phyloP scores from a whole-genome alignment of 306 rosid genomes.

The Pachyrhizus erosus region DNA sequence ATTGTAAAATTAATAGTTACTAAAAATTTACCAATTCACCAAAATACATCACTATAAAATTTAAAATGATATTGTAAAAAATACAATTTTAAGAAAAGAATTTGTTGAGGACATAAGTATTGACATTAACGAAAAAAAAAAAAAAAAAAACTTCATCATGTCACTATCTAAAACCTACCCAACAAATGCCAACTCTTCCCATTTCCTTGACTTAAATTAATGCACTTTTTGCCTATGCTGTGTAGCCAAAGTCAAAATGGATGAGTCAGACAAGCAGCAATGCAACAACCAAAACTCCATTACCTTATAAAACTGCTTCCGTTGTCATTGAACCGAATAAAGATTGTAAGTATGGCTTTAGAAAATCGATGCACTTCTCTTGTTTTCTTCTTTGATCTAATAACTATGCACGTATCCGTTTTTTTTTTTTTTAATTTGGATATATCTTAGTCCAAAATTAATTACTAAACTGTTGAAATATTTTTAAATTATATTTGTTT shows the following conservation, averaged over 20 bases:
- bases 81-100: no score
- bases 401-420: not conserved
- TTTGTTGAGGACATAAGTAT: not conserved
- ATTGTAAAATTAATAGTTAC: no score
- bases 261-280: not conserved
- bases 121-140: not conserved
- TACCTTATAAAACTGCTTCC: not conserved
- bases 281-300: not conserved
- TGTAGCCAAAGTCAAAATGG: constrained; percentile 23
- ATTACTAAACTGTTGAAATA: no score
- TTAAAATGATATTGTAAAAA: no score
- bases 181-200: not conserved
- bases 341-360: not conserved
- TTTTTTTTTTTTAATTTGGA: no score
- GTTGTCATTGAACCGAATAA: constrained; percentile 7
- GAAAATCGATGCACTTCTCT: not conserved
- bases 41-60: no score
- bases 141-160: not conserved
- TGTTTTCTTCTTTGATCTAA: not conserved
- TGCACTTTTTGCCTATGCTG: not conserved
- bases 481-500: no score
- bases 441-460: no score
- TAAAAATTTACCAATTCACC: no score
- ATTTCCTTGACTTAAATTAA: not conserved
- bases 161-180: constrained; percentile 32